Base-by-base conservation (phyloP, 2,329 filamentous ascomycete genomes). In the Drechslerella dactyloides region DNA sequence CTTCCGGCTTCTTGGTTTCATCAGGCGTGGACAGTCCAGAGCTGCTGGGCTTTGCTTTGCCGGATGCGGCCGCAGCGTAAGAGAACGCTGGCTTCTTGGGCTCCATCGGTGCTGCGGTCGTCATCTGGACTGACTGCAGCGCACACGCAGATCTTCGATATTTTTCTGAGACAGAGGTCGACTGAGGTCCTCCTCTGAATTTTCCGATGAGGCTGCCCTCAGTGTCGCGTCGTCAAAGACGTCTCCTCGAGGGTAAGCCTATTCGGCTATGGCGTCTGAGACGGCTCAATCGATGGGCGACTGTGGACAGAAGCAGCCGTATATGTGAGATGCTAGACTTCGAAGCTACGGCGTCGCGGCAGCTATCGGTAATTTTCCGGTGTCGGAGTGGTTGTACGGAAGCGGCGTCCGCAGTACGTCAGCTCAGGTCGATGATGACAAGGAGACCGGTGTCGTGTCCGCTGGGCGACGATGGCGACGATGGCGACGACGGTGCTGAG, bases 11-110 rank as follows among this genome's bases (percentile, higher is more conserved):
- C 42, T 61, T 72, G 17, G 60, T 46, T 54, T 72, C 68, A 33
- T 65, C 68, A 13, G 68, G 62, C 30, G 72, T 61, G 10, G 61
- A 61, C 15, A 52, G 23, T 52, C 61, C 64, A 10, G 64, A 64
- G 17, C 46, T 61, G 55, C 50, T 65, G 30, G 63, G 58, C 19
- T 61, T 59, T 27, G 59, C 65, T 74, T 76, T 76, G 17, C 75
- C 75, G 42, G 75, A 76, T 58, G 75, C 75, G 42, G 75, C 75
- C 27, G 75, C 75, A 50, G 75, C 75, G 74, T 76, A 76, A 27
- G 75, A 76, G 66, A 76, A 76, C 54, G 74, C 74, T 37, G 72
- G 66, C 63, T 74, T 75, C 62, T 74, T 76, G 50, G 74, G 70
- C 58, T 75, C 66, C 58, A 63, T 74, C 52, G 69, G 64, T 73